phyloP scores from a whole-genome alignment of 2,329 filamentous ascomycete species.

The Diaporthe humulicola region DNA sequence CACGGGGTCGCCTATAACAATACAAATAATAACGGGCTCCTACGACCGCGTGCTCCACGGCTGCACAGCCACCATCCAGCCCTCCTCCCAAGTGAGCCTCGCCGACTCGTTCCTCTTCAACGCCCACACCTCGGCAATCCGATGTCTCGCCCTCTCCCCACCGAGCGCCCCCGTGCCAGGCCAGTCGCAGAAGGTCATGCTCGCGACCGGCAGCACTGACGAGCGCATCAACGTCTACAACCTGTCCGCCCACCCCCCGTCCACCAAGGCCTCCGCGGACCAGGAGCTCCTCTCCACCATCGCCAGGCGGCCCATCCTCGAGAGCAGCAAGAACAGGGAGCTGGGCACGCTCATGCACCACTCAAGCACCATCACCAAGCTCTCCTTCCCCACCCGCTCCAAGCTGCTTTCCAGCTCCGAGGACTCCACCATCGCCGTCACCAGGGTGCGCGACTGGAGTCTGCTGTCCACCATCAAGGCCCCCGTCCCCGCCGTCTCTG shows the following conservation, averaged over 20 bases:
- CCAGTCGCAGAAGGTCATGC: conserved; percentile 84
- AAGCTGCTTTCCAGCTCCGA: conserved; percentile 92
- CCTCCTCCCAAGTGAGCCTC: conserved; percentile 71
- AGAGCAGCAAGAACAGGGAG: conserved; percentile 90
- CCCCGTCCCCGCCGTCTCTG: conserved; percentile 83
- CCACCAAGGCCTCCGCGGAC: conserved; percentile 57
- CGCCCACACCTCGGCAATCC: conserved; percentile 90
- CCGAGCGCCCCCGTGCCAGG: conserved; percentile 72
- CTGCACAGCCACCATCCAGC: conserved; percentile 79
- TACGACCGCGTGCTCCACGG: conserved; percentile 96
- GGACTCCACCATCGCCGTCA: conserved; percentile 92
- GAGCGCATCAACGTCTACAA: conserved; percentile 96
- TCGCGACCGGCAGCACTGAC: conserved; percentile 93
- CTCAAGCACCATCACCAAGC: conserved; percentile 81
- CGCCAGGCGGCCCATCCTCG: conserved; percentile 79
- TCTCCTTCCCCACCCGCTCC: conserved; percentile 85
- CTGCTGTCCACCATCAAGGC: conserved; percentile 90
- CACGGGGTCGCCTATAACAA: conserved; percentile 50
- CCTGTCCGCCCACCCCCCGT: conserved; percentile 78
- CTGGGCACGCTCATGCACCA: conserved; percentile 91
- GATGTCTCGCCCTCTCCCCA: conserved; percentile 88
- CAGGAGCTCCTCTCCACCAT: conserved; percentile 75
- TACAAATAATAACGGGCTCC: conserved; percentile 92
- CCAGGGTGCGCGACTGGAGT: conserved; percentile 89
- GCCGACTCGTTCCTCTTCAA: conserved; percentile 96